Base-by-base conservation (phyloP, 768 basidiomycete species). In the Panellus pusillus region DNA sequence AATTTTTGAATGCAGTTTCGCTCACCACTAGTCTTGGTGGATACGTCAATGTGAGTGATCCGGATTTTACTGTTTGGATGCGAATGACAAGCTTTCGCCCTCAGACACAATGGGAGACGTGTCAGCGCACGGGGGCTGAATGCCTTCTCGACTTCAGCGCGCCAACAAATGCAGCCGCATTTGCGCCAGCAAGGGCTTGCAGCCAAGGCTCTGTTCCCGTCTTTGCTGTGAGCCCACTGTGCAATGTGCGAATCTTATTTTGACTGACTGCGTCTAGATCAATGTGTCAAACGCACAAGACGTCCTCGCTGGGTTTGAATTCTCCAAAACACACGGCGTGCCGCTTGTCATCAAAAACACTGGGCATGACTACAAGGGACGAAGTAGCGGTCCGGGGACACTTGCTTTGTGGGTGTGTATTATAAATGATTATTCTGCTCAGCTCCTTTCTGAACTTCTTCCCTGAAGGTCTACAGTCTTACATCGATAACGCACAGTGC, bases 331-430 rank as follows among this genome's bases (percentile, higher is more conserved):
- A 8, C 59, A 59, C 9, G 55, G 55, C 14, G 59, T 66, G 11
- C 58, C 59, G 14, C 37, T 68, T 9, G 60, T 59, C 4, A 58
- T 68, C 29, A 67, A 66, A 47, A 67, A 65, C 46, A 66, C 66
- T 19, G 67, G 67, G 59, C 68, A 69, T 44, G 68, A 69, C 52
- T 67, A 65, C 54, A 55, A 58, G 20, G 65, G 68, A 3, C 61
- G 64, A 1, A 65, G 64, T 40, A 47, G 46, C 19, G 63, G 57
- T 1, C 61, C 62, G 4, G 44, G 57, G 15, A 57, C 66, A 5
- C 43, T 68, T 27, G 59, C 51, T 11, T 49, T 68, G 17, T 67
- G 65, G 64, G 54, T 50, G 24, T 24, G 24, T 24, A 24, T 6
- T 24, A 24, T 24, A 2, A 24, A 24, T 2, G 24, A 24, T 24